Conservation (phyloP, 768 basidiomycete species). For the Cantharellus anzutake region DNA sequence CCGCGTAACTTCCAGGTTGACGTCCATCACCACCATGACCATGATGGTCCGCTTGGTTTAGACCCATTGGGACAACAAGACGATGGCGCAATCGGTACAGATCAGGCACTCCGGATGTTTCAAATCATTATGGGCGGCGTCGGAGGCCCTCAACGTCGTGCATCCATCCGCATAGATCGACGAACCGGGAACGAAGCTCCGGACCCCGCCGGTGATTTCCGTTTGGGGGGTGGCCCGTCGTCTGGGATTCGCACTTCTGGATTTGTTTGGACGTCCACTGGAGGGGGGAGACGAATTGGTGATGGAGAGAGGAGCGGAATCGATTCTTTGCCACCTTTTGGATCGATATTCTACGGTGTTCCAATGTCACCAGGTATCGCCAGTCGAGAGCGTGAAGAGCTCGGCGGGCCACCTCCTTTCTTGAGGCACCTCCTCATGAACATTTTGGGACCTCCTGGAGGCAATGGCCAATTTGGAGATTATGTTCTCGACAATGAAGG, state of each 20-base stretch:
- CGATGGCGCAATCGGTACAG: neutral
- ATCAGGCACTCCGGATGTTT: neutral
- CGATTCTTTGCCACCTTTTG: too few species aligned
- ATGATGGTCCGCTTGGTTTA: neutral
- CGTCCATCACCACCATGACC: slow-evolving; percentile 1
- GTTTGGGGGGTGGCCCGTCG: neutral
- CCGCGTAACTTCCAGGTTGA: slow-evolving; percentile 40
- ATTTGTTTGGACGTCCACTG: neutral
- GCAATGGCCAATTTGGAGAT: slow-evolving; percentile 56
- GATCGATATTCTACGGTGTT: too few species aligned
- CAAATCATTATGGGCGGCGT: neutral
- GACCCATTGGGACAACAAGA: neutral
- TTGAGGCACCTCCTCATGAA: neutral
- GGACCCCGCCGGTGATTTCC: neutral
- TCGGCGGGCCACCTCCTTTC: neutral
- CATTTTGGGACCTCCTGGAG: neutral
- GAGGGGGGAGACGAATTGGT: neutral
- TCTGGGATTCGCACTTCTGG: slow-evolving; percentile 1
- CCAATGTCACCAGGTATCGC: too few species aligned
- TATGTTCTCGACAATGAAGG: slow-evolving; percentile 89
- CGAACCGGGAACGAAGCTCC: neutral
- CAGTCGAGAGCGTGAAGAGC: too few species aligned
- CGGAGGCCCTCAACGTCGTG: neutral
- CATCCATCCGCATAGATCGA: neutral
- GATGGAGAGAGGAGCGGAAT: too few species aligned